phyloP scores from a whole-genome alignment of 2,329 filamentous ascomycete genomes.

The Zymoseptoria ardabiliae region DNA sequence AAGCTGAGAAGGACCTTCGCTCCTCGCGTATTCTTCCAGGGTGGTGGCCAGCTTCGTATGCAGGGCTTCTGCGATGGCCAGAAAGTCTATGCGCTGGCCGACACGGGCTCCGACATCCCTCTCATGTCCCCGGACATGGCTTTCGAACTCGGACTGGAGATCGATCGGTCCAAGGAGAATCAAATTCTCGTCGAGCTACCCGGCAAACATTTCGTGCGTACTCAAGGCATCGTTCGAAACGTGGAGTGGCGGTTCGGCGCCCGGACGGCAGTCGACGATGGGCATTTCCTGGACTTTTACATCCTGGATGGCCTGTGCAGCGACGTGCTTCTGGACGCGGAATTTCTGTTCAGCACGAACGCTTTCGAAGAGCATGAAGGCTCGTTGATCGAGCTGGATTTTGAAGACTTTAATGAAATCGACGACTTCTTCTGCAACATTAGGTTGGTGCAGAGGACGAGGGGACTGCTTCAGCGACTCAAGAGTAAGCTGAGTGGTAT shows the following conservation, averaged over 20 bases:
- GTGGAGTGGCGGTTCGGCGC: neutral
- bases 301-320: neutral
- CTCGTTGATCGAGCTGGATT: neutral
- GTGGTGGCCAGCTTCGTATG: neutral
- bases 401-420: neutral
- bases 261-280: neutral
- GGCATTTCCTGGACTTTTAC: neutral
- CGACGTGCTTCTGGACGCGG: neutral
- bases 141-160: neutral
- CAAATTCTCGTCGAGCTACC: neutral
- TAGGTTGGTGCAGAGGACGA: neutral
- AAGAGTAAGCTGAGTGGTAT: neutral
- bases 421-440: neutral
- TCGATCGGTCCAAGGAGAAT: neutral
- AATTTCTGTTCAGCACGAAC: neutral
- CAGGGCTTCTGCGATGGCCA: neutral
- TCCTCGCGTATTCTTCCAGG: neutral
- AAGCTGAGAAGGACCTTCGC: neutral
- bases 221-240: neutral
- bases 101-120: neutral
- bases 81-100: neutral
- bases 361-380: neutral
- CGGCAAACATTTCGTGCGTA: neutral
- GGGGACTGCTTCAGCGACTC: neutral
- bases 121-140: conserved; percentile 1